phyloP scores from a whole-genome alignment of 2,329 filamentous ascomycete genomes.

The Fusarium goolgardi region DNA sequence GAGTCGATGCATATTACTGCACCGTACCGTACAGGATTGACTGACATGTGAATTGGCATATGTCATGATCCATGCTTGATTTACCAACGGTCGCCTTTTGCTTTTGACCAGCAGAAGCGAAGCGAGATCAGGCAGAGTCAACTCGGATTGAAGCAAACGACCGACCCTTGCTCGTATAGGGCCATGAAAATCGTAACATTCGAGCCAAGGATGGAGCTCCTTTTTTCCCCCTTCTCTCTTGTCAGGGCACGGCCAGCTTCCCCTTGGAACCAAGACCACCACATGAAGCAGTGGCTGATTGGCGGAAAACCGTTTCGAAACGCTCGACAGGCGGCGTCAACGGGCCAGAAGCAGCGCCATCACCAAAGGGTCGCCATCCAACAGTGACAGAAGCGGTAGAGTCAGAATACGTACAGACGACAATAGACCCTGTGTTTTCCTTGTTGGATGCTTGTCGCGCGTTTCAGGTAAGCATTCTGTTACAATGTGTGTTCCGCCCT shows the following conservation, averaged over 20 bases:
- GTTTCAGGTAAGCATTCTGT: slow-evolving; percentile 40
- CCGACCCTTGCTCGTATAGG: slow-evolving; percentile 12
- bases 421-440: slow-evolving; percentile 1
- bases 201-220: slow-evolving; percentile 29
- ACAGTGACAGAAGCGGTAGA: background rate
- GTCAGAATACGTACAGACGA: no score
- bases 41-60: slow-evolving; percentile 14
- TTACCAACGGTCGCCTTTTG: slow-evolving; percentile 8
- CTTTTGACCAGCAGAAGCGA: slow-evolving; percentile 2
- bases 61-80: slow-evolving; percentile 14
- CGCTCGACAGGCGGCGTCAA: slow-evolving; percentile 37
- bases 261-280: slow-evolving; percentile 11
- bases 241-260: background rate
- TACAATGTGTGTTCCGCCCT: slow-evolving; percentile 30
- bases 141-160: background rate
- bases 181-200: slow-evolving; percentile 39
- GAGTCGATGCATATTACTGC: background rate
- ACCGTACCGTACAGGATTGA: background rate
- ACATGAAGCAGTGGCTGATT: slow-evolving; percentile 30
- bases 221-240: slow-evolving; percentile 10
- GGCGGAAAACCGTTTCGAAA: slow-evolving; percentile 48
- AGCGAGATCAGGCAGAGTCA: background rate
- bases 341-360: background rate
- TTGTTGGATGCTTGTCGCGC: slow-evolving; percentile 22
- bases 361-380: background rate